Percentiles rank a stretch among this genome's conserved stretches.
These are phyloP conservation scores for Aspergillus felis DNA, from an alignment of 2,329 filamentous ascomycete species.

Conservation along the genomic window DNA sequence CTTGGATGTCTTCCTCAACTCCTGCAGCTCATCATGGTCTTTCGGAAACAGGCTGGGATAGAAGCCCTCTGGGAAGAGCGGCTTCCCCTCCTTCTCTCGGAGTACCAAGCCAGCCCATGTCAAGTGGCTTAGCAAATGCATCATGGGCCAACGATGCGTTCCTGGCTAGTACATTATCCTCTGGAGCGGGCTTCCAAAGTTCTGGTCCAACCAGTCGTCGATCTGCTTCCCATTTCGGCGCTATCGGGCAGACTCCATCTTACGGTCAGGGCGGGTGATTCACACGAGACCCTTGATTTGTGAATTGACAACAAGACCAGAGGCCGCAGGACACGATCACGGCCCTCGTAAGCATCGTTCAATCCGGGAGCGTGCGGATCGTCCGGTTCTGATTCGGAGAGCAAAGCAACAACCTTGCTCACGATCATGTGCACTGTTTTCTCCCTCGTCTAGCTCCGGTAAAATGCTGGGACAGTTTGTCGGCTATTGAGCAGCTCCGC, in stretches of 20 bases:
- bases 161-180: constrained; percentile 28
- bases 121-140: constrained; percentile 25
- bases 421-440: background rate
- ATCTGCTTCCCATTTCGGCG: constrained; percentile 31
- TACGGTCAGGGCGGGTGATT: constrained; percentile 47
- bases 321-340: background rate
- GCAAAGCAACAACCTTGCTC: background rate
- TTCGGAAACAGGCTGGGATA: constrained; percentile 23
- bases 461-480: background rate
- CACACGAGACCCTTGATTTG: background rate
- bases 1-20: constrained; percentile 21
- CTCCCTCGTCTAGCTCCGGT: background rate
- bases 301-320: background rate
- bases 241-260: constrained; percentile 46
- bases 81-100: constrained; percentile 18
- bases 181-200: constrained; percentile 20
- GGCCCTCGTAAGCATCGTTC: background rate
- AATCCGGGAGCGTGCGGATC: background rate
- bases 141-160: constrained; percentile 38
- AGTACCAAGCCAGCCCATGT: constrained; percentile 21
- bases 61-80: constrained; percentile 12
- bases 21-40: constrained; percentile 13
- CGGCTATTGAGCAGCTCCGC: background rate
- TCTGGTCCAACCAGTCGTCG: constrained; percentile 25
- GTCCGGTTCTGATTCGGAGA: background rate